These are phyloP conservation scores for Penicillium sp. DNA, from an alignment of 2,329 filamentous ascomycete species.

Conservation along the genomic window DNA sequence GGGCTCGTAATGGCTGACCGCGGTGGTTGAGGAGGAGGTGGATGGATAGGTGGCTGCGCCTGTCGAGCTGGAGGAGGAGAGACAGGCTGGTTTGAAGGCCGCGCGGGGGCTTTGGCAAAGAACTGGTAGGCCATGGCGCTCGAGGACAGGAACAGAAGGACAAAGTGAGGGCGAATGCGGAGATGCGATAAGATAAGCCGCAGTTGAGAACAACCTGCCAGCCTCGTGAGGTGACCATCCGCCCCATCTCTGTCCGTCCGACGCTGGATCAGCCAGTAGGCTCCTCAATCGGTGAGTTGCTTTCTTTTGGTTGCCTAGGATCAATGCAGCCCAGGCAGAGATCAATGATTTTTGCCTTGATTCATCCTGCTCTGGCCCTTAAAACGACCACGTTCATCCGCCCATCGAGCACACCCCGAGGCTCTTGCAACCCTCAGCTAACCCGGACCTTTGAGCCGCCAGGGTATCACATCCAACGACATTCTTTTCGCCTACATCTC, in stretches of 20 bases:
- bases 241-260: conserved; percentile 14
- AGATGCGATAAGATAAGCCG: conserved; percentile 39
- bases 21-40: conserved; percentile 32
- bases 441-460: background rate
- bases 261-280: conserved; percentile 14
- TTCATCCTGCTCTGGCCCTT: background rate
- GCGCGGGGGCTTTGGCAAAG: conserved; percentile 38
- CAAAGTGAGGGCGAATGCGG: conserved; percentile 29
- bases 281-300: conserved; percentile 20
- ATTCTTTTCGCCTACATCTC: background rate
- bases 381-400: conserved; percentile 2
- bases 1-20: conserved; percentile 28
- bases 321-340: background rate
- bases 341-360: background rate
- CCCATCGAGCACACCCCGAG: conserved; percentile 1
- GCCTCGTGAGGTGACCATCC: conserved; percentile 19
- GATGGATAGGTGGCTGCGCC: conserved; percentile 33
- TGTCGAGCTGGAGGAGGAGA: conserved; percentile 22
- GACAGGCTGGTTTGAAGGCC: conserved; percentile 25
- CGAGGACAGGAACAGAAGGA: conserved; percentile 4
- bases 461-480: conserved; percentile 2
- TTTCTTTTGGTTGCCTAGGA: background rate
- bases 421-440: conserved; percentile 1
- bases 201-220: conserved; percentile 25
- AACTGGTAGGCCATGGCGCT: conserved; percentile 41